phyloP scores from a whole-genome alignment of 768 basidiomycete genomes.

The Mycena latifolia region DNA sequence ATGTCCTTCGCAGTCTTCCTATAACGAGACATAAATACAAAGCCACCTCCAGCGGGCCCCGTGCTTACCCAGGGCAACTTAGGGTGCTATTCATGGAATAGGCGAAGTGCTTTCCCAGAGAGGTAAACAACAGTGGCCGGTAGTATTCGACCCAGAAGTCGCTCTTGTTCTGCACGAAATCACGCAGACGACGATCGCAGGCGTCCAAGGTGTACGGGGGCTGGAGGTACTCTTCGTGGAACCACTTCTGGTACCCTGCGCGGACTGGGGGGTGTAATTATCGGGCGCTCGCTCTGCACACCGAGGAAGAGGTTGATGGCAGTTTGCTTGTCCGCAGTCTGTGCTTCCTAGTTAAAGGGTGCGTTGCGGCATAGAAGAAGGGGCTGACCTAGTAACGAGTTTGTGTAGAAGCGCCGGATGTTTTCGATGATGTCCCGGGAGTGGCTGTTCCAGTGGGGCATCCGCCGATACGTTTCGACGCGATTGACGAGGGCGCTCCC shows the following conservation, averaged over 20 bases:
- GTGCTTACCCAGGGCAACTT: slow-evolving; percentile 82
- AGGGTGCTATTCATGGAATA: slow-evolving; percentile 93
- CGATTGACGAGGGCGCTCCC: slow-evolving; percentile 96
- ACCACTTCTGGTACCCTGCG: slow-evolving; percentile 90
- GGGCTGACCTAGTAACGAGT: slow-evolving; percentile 83
- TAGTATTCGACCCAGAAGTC: slow-evolving; percentile 95
- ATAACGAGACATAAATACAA: slow-evolving; percentile 12
- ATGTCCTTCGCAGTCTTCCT: slow-evolving; percentile 80
- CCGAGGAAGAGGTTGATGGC: slow-evolving; percentile 99
- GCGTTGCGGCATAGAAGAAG: not conserved
- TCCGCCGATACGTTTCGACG: slow-evolving; percentile 94
- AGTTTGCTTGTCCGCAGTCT: slow-evolving; percentile 97
- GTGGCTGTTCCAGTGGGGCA: slow-evolving; percentile 98
- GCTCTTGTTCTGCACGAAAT: slow-evolving; percentile 69
- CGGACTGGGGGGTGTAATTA: slow-evolving; percentile 64
- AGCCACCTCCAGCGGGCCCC: not conserved
- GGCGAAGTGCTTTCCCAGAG: slow-evolving; percentile 89
- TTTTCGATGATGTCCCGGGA: slow-evolving; percentile 97
- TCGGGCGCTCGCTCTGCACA: slow-evolving; percentile 68
- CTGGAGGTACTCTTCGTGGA: slow-evolving; percentile 74
- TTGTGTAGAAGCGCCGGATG: slow-evolving; percentile 94
- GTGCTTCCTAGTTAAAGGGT: slow-evolving; percentile 6
- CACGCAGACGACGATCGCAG: slow-evolving; percentile 70
- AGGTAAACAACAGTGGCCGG: slow-evolving; percentile 85
- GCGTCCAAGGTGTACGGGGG: slow-evolving; percentile 76